Evolutionary conservation across 2,329 filamentous ascomycete genomes (phyloP).

Genomic region (Pseudogymnoascus sp.): DNA sequence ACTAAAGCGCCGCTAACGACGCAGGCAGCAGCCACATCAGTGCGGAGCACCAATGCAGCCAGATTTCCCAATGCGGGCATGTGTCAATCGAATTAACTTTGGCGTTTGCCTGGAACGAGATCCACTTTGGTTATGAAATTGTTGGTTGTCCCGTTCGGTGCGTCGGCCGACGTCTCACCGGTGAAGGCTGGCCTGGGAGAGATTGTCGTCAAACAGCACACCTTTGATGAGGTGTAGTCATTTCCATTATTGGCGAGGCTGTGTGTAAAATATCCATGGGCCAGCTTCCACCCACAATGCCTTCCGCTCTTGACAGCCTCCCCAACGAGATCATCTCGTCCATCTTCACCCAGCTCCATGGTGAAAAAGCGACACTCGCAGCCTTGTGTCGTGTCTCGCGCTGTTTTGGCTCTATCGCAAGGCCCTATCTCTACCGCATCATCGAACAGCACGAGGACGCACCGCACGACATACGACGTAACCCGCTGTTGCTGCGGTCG

Average conservation of each 20-base stretch:
- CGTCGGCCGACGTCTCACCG: background rate
- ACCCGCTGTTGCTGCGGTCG: background rate
- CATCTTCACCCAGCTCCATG: background rate
- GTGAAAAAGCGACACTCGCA: background rate
- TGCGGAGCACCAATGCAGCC: background rate
- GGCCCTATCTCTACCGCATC: background rate
- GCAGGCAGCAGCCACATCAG: background rate
- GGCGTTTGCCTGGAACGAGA: background rate
- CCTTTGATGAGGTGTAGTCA: background rate
- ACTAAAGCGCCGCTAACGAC: background rate
- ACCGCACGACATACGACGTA: background rate
- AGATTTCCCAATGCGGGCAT: background rate
- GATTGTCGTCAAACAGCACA: background rate
- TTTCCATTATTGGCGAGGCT: background rate
- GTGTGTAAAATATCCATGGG: background rate
- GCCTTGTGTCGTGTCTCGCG: background rate
- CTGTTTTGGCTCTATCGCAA: background rate
- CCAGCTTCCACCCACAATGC: background rate
- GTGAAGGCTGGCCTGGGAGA: background rate
- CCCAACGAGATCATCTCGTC: conserved; percentile 2
- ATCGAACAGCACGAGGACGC: background rate
- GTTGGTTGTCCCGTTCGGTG: background rate
- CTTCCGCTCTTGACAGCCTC: background rate
- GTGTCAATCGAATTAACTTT: background rate
- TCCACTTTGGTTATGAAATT: background rate